Percentiles rank a stretch among this genome's conserved stretches.
phyloP scores from a whole-genome alignment of 1,284 basidiomycete species.

The Pseudozyma tsukubaensis region DNA sequence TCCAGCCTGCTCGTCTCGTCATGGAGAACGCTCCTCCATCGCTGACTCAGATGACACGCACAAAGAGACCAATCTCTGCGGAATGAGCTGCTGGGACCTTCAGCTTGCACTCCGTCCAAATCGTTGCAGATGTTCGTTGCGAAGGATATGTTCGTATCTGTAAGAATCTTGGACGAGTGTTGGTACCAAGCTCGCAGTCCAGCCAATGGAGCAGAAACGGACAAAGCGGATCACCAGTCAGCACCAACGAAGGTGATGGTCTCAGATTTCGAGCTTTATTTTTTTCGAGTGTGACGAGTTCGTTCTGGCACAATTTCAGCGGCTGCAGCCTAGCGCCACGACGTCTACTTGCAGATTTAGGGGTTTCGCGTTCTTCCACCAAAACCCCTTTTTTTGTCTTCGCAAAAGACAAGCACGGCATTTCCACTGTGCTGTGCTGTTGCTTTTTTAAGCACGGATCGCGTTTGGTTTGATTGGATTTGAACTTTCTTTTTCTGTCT shows the following conservation, averaged over 20 bases:
- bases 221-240: too few species aligned
- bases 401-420: background rate
- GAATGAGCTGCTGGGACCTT: background rate
- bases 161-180: too few species aligned
- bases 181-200: too few species aligned
- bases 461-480: background rate
- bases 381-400: background rate
- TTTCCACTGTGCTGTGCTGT: background rate
- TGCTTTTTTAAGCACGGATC: slow-evolving; percentile 13
- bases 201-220: too few species aligned
- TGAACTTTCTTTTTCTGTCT: background rate
- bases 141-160: too few species aligned
- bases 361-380: background rate
- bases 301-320: background rate
- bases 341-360: slow-evolving; percentile 13
- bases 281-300: background rate
- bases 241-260: background rate
- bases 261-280: slow-evolving; percentile 6
- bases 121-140: background rate
- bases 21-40: too few species aligned
- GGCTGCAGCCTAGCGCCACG: background rate
- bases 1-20: background rate
- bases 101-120: background rate
- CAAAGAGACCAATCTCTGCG: background rate
- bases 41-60: background rate